These are phyloP conservation scores for Phanerochaete sordida DNA, from an alignment of 768 basidiomycete genomes.

Conservation along the genomic window DNA sequence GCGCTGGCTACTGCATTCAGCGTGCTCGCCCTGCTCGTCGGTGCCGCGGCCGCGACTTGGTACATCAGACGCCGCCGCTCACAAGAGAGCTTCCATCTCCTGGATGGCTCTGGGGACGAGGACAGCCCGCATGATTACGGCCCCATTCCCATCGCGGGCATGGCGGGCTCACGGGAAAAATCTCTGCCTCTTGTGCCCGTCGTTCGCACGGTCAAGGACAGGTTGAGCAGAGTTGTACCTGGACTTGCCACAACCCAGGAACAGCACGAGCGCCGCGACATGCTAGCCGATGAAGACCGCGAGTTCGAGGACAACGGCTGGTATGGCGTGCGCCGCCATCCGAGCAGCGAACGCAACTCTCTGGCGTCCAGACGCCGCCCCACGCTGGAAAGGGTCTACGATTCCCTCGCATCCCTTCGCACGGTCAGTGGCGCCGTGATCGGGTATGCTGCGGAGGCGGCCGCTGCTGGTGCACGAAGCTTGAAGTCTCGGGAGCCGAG, in stretches of 20 bases:
- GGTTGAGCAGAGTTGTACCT: slow-evolving; percentile 33
- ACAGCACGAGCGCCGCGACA: slow-evolving; percentile 48
- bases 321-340: slow-evolving; percentile 20
- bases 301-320: slow-evolving; percentile 35
- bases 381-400: slow-evolving; percentile 23
- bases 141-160: slow-evolving; percentile 23
- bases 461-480: slow-evolving; percentile 15
- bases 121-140: slow-evolving; percentile 25
- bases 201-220: slow-evolving; percentile 19
- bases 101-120: slow-evolving; percentile 31
- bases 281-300: slow-evolving; percentile 76
- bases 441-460: slow-evolving; percentile 21
- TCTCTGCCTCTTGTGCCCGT: slow-evolving; percentile 15
- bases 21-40: slow-evolving; percentile 48
- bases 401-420: slow-evolving; percentile 23
- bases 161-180: slow-evolving; percentile 18
- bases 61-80: slow-evolving; percentile 38
- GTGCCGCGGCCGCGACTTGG: slow-evolving; percentile 38
- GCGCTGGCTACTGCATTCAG: slow-evolving; percentile 63
- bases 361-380: slow-evolving; percentile 20
- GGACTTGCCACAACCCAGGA: slow-evolving; percentile 12
- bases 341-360: slow-evolving; percentile 20
- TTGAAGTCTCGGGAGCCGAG: slow-evolving; percentile 28
- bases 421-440: slow-evolving; percentile 27
- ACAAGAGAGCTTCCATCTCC: slow-evolving; percentile 22